Percentiles rank a stretch among this genome's conserved stretches.
Conservation (phyloP, 108 stramenopile species). For the Craspedostauros australis region DNA sequence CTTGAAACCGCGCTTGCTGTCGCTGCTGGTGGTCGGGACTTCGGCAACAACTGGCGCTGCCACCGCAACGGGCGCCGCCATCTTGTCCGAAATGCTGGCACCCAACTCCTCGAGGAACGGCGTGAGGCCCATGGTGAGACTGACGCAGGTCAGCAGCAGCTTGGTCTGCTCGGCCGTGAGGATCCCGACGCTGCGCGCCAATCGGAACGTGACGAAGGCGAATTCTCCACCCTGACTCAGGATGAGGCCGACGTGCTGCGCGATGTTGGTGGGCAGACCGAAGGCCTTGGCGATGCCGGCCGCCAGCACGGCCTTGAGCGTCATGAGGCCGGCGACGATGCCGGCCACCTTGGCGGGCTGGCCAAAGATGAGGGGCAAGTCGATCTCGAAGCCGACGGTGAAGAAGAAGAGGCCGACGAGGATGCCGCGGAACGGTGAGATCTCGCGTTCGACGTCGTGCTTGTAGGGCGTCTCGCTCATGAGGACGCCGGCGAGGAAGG, state of each 20-base stretch:
- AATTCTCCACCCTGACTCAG: slow-evolving; percentile 91
- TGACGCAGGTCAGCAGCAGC: slow-evolving; percentile 84
- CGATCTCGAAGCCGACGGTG: slow-evolving; percentile 93
- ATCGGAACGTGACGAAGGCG: slow-evolving; percentile 91
- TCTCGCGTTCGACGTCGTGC: slow-evolving; percentile 82
- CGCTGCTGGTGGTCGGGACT: no score
- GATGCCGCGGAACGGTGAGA: slow-evolving; percentile 87
- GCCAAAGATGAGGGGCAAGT: slow-evolving; percentile 65
- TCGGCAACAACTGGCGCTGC: no score
- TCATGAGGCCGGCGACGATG: slow-evolving; percentile 69
- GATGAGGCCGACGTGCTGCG: slow-evolving; percentile 79
- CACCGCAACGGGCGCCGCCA: no score
- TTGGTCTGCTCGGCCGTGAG: slow-evolving; percentile 63
- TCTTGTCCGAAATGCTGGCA: slow-evolving; percentile 10
- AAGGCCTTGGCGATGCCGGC: slow-evolving; percentile 45
- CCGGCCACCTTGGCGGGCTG: slow-evolving; percentile 51
- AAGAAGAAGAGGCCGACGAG: slow-evolving; percentile 94
- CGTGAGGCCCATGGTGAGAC: slow-evolving; percentile 91
- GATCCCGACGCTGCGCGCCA: slow-evolving; percentile 83
- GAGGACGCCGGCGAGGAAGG: slow-evolving; percentile 88
- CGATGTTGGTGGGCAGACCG: slow-evolving; percentile 60
- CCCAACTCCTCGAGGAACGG: slow-evolving; percentile 75
- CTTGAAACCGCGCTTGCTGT: no score
- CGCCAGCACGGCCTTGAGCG: slow-evolving; percentile 72
- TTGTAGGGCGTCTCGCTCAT: slow-evolving; percentile 79